Conservation (phyloP, 306 rosid genomes). For the Trichosanthes cucumerina region DNA sequence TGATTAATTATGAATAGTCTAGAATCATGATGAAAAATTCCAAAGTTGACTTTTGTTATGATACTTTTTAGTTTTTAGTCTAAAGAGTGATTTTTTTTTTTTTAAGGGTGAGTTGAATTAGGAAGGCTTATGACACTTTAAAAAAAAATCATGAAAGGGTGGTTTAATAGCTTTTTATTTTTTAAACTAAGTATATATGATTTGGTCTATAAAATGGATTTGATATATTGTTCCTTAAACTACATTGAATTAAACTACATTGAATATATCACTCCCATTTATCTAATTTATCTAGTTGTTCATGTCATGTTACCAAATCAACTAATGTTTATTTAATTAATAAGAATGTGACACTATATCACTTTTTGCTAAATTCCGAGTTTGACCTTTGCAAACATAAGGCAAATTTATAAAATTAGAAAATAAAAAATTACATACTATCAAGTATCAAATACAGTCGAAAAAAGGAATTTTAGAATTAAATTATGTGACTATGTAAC, state of each 20-base stretch:
- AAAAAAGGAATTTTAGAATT: no score
- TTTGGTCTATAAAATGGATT: neutral
- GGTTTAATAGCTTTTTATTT: no score
- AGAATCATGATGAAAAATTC: neutral
- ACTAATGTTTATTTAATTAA: neutral
- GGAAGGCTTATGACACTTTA: neutral
- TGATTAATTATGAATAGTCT: neutral
- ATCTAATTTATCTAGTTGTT: neutral
- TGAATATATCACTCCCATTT: neutral
- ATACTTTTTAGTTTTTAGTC: neutral
- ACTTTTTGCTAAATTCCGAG: no score
- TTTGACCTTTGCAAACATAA: no score
- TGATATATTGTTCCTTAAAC: neutral
- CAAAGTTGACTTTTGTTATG: neutral
- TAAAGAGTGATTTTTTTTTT: neutral
- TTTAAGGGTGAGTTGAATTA: neutral
- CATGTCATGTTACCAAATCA: neutral
- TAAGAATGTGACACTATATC: no score
- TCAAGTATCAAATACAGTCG: no score
- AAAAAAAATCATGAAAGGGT: neutral
- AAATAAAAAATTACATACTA: no score
- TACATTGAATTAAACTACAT: neutral
- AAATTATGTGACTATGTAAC: neutral
- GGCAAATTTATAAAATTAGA: no score
- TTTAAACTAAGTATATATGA: neutral